phyloP scores from a whole-genome alignment of 1,284 basidiomycete genomes.

The Melampsora occidentalis region DNA sequence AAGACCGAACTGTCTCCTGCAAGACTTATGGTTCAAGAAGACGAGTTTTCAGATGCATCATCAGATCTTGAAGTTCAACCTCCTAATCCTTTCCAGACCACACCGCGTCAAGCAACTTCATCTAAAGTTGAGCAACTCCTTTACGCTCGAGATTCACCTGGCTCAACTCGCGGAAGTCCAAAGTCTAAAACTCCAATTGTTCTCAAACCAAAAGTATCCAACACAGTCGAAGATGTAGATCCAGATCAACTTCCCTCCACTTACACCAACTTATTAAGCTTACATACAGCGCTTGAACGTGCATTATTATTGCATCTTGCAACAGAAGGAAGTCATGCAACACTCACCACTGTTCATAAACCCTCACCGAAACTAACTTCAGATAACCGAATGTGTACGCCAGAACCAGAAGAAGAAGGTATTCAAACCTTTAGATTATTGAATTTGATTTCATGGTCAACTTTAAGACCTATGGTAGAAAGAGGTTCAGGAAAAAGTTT shows the following conservation, averaged over 20 bases:
- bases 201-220: background rate
- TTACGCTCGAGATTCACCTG: conserved; percentile 16
- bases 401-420: conserved; percentile 11
- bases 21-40: conserved; percentile 1
- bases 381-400: conserved; percentile 24
- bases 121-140: background rate
- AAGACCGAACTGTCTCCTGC: background rate
- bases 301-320: conserved; percentile 32
- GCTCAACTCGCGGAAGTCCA: background rate
- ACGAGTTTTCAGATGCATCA: conserved; percentile 6
- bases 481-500: conserved; percentile 22
- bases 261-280: conserved; percentile 10
- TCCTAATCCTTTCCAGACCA: background rate
- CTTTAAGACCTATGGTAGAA: conserved; percentile 30
- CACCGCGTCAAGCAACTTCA: background rate
- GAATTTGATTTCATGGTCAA: conserved; percentile 24
- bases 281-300: conserved; percentile 30
- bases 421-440: conserved; percentile 21
- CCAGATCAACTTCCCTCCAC: conserved; percentile 9
- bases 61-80: conserved; percentile 21
- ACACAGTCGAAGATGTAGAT: conserved; percentile 4
- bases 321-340: conserved; percentile 19
- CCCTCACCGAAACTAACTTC: background rate
- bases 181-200: background rate
- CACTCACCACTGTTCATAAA: conserved; percentile 1